Base-by-base conservation (phyloP, 805 yeast species). In the Debaryomyces prosopidis region DNA sequence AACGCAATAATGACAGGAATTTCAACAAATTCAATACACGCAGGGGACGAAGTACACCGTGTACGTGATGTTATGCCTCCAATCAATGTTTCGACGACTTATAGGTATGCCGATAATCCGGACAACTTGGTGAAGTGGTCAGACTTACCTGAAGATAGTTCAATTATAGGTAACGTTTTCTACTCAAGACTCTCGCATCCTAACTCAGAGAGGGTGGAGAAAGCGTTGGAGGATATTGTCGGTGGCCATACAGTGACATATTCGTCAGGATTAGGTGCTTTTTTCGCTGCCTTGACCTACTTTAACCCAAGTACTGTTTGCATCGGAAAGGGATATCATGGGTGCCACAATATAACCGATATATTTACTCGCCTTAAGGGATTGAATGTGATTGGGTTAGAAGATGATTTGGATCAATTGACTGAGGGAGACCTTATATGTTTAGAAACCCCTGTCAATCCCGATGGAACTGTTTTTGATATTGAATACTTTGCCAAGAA, bases 391-490 rank as follows among this genome's bases (percentile, higher is more conserved):
- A 66, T 80, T 35, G 59, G 73, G 0, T 65, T 80, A n/a, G 68
- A 68, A 15, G 57, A 49, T 5, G 69, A 66, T 36, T 59, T 65
- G 33, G 81, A 75, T 5, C 76, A 80, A 39, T 71, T 88, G 45
- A 66, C 71, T 3, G 43, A 66, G 69, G 57, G 97, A 82, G 97
- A 92, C 60, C 62, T 91, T 26, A 76, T 92, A 20, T 96, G 89
- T 61, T 58, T 89, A 40, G 96, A 89, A 65, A 81, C 96, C 0
- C 97, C 97, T 0, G 84, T 89, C 28, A 91, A 91, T 65, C 97
- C 97, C 14, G 80, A 74, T 42, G 95, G 96, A 1, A 68, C 73
- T 2, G 77, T 84, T 11, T 75, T 73, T 52, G 89, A 87, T 61
- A 78, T 91, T 45, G 63, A 68, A 34, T 63, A 76, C 40, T 85